Conservation (phyloP, 2,329 filamentous ascomycete genomes). For the Claviceps maximensis region DNA sequence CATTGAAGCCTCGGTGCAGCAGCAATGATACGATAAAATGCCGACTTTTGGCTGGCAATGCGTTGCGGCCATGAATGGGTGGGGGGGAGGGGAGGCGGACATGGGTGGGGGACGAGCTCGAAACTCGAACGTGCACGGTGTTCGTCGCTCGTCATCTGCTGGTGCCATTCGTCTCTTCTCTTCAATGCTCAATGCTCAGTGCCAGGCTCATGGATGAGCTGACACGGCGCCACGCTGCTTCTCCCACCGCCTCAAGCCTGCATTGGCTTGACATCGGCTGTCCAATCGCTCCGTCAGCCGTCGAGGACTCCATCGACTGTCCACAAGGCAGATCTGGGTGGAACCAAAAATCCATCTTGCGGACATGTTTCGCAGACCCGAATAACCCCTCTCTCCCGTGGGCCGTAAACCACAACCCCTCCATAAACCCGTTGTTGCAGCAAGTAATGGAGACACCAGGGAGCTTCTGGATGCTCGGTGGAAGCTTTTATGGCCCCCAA, state of each 20-base stretch:
- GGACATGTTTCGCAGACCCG: slow-evolving; percentile 7
- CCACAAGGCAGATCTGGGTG: slow-evolving; percentile 14
- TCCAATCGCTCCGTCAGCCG: slow-evolving; percentile 6
- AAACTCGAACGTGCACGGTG: neutral
- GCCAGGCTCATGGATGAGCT: neutral
- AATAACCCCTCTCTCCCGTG: slow-evolving; percentile 6
- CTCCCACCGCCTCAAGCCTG: too few relatives aligned
- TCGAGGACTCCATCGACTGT: slow-evolving; percentile 6
- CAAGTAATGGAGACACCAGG: slow-evolving; percentile 9
- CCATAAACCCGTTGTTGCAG: slow-evolving; percentile 7
- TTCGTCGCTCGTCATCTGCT: neutral
- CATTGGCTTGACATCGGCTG: too few relatives aligned
- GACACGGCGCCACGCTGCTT: neutral
- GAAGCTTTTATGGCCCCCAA: slow-evolving; percentile 12
- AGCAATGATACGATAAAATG: neutral
- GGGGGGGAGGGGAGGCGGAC: too few relatives aligned
- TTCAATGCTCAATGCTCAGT: too few relatives aligned
- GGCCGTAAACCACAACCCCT: slow-evolving; percentile 5
- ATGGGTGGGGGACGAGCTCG: too few relatives aligned
- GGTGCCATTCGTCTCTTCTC: neutral
- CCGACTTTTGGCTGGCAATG: neutral
- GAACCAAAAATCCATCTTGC: slow-evolving; percentile 9
- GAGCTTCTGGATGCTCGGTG: slow-evolving; percentile 11
- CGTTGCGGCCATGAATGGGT: neutral
- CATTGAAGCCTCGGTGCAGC: neutral